Evolutionary conservation across 495 filamentous ascomycete species (phyloP).

Genomic region (Bryoglossum gracile): DNA sequence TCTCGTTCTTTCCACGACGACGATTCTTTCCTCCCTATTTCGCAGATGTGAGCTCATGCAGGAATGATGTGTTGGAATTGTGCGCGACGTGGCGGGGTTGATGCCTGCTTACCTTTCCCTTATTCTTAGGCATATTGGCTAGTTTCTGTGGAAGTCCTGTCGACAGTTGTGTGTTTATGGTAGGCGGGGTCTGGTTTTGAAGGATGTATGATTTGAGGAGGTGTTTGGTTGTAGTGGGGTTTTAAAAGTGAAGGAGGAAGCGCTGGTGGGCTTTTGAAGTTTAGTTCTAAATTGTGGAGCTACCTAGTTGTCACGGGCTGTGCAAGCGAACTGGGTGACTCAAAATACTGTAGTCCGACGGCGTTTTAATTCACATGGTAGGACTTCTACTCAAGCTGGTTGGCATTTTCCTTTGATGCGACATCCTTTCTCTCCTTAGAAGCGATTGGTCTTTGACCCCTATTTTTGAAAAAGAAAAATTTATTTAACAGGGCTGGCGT

Average conservation of each 20-base stretch:
- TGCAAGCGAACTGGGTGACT: no score
- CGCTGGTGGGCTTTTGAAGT: slow-evolving; percentile 10
- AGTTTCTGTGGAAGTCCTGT: slow-evolving; percentile 7
- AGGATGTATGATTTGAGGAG: neutral
- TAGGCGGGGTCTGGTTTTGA: no score
- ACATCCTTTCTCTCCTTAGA: no score
- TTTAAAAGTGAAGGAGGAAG: slow-evolving; percentile 2
- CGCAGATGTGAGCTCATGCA: neutral
- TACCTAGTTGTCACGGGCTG: no score
- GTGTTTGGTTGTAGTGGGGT: slow-evolving; percentile 3
- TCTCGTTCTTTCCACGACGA: slow-evolving; percentile 99
- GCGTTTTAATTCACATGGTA: no score
- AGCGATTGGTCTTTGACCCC: no score
- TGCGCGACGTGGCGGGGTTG: slow-evolving; percentile 14
- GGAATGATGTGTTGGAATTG: slow-evolving; percentile 5
- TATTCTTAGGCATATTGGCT: slow-evolving; percentile 89
- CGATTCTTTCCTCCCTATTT: slow-evolving; percentile 95
- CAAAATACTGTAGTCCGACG: no score
- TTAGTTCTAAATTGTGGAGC: no score
- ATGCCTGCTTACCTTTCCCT: slow-evolving; percentile 77
- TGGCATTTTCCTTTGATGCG: no score
- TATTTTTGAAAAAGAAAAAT: no score
- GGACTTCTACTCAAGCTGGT: no score
- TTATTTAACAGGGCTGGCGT: no score
- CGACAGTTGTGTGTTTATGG: neutral